Evolutionary conservation across 1,139 yeast genomes (phyloP), one percentile per base, ranked within the genome.

Genomic region (Candida glucosophila): DNA sequence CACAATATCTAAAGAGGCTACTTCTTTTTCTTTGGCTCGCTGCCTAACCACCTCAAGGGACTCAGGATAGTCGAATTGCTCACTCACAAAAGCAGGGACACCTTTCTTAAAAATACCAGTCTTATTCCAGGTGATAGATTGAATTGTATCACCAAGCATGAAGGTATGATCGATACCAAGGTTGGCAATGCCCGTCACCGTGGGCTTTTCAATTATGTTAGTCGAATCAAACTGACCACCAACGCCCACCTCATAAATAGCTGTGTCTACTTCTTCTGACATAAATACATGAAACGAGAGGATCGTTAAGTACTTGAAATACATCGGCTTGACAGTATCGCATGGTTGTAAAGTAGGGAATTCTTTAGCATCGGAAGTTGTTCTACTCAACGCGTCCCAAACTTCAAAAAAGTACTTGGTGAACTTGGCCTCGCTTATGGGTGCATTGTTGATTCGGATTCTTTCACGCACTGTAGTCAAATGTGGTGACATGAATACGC

Each of bases 181-280:
- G 6, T 90, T 71, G 4, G 92, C 61, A 12, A 92, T 79, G 20
- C 95, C 98, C 19, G 95, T 78, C 2, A 76, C 92, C 0, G 85
- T 72, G 7, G 98, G 98, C 22, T 63, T 56, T 19, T 67, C 73
- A 25, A 92, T 72, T 8, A 92, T 72, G 48, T 92, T 92, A 7
- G 99, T 92, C 8, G 96, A 83, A 52, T 92, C 99, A 46, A 75
- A 83, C 45, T 83, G 92, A 7, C 99, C 99, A 15, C 99, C 99
- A 27, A 92, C 94, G 10, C 99, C 99, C 14, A 92, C 98, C 50
- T 92, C 99, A 44, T 83, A 85, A 23, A 92, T 79, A 8, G 98
- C 97, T 11, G 95, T 73, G 43, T 86, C 83, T 15, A 92, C 88
- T 2, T 83, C 81, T 52, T 90, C 98, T 33, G 73, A 67, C 55